phyloP scores from a whole-genome alignment of 148 eudicot species.

The Vaccinium darrowii region DNA sequence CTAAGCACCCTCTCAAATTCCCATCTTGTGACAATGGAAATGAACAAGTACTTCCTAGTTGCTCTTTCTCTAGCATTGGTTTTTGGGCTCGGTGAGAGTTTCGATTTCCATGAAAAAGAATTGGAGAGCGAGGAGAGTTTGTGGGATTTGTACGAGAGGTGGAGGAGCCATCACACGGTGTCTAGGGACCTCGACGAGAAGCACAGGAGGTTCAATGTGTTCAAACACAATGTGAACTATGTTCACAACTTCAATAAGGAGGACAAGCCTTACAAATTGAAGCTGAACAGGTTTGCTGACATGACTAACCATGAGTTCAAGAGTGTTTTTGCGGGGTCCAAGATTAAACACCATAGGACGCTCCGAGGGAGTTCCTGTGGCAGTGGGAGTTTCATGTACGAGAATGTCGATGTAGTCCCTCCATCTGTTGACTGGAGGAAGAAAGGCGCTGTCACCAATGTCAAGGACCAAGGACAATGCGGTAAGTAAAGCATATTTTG shows the following conservation, averaged over 20 bases:
- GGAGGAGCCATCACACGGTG: constrained; percentile 92
- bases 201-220: constrained; percentile 77
- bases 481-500: constrained; percentile 34
- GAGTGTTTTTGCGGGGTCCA: constrained; percentile 56
- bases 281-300: constrained; percentile 85
- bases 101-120: constrained; percentile 69
- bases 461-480: constrained; percentile 92
- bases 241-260: constrained; percentile 59
- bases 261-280: constrained; percentile 85
- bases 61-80: constrained; percentile 48
- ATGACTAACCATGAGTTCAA: constrained; percentile 82
- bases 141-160: constrained; percentile 87
- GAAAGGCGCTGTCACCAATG: constrained; percentile 65
- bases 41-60: constrained; percentile 41
- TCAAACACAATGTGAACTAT: constrained; percentile 70
- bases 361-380: constrained; percentile 38
- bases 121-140: constrained; percentile 76
- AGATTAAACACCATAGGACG: constrained; percentile 65
- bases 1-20: constrained; percentile 13
- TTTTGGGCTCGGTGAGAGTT: constrained; percentile 40
- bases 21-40: constrained; percentile 36
- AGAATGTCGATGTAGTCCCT: constrained; percentile 49
- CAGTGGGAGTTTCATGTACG: constrained; percentile 54
- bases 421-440: constrained; percentile 80
- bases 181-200: constrained; percentile 71